These are phyloP conservation scores for Fusarium penzigii DNA, from an alignment of 2,329 filamentous ascomycete species.

Conservation along the genomic window DNA sequence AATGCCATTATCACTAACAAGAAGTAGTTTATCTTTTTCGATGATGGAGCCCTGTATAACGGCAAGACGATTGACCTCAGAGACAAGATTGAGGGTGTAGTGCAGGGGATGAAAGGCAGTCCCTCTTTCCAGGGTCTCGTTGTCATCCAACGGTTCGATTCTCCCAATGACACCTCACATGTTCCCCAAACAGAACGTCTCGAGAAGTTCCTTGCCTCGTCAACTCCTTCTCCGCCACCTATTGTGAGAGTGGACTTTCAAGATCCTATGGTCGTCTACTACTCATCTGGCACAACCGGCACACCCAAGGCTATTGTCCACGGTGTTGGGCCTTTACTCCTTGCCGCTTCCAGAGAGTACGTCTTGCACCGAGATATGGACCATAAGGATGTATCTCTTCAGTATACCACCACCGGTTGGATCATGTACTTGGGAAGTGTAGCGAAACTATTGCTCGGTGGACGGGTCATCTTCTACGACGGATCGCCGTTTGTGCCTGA, in stretches of 20 bases:
- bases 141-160: constrained; percentile 64
- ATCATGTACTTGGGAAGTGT: constrained; percentile 80
- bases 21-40: constrained; percentile 71
- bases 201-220: constrained; percentile 44
- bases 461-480: constrained; percentile 72
- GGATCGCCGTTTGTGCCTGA: constrained; percentile 78
- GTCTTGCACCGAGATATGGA: constrained; percentile 47
- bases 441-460: constrained; percentile 59
- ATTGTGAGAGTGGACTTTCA: constrained; percentile 67
- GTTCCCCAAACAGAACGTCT: constrained; percentile 51
- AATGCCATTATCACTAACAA: background rate
- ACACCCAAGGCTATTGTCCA: constrained; percentile 86
- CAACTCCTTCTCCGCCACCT: constrained; percentile 37
- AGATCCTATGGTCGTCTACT: constrained; percentile 77
- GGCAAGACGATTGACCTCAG: constrained; percentile 72
- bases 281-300: constrained; percentile 80
- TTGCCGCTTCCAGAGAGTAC: constrained; percentile 61
- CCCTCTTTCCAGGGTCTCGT: constrained; percentile 64
- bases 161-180: constrained; percentile 57
- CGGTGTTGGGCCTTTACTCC: constrained; percentile 63
- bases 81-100: constrained; percentile 71
- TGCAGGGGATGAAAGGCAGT: constrained; percentile 63
- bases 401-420: constrained; percentile 74
- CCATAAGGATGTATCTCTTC: constrained; percentile 45
- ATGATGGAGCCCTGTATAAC: constrained; percentile 79